Base-by-base conservation (phyloP, 2,329 filamentous ascomycete species). In the Bimuria novae-zelandiae region DNA sequence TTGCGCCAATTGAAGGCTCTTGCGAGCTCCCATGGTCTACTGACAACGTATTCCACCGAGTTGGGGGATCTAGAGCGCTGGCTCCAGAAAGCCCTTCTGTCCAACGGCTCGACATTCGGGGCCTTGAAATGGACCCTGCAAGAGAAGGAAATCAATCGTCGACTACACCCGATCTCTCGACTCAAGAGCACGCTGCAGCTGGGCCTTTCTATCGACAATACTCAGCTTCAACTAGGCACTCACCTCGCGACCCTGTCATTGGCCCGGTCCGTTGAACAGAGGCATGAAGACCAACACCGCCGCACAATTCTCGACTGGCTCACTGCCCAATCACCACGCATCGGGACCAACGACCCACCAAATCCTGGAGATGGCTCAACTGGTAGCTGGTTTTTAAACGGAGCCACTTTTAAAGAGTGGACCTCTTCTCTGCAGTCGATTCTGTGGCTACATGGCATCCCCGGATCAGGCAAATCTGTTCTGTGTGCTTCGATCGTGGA, bases 391-490 rank as follows among this genome's bases (percentile, higher is more conserved):
- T 51, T 54, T 21, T 33, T 57, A 2, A 36, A 54, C 14, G 29
- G 37, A 16, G n/a, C 42, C 1, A 11, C n/a, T 3, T 54, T 49
- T 22, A 19, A 29, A 7, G 12, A 44, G 1, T 57, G 48, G 54
- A 51, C 45, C 21, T 10, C 3, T 7, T n/a, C 39, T 7, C 50
- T 51, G 10, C 25, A n/a, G 0, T 51, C 47, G 25, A 14, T 53
- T 7, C 22, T 56, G 12, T 56, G 51, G 54, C 37, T 54, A 11
- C 21, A 47, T 27, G 54, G 51, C 14, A 57, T 52, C 14, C 54
- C 51, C 16, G 48, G 51, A 2, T 54, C 22, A 12, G 51, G 54
- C 8, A 54, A 57, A 21, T 45, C 54, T 1, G 21, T 54, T 11
- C 21, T 57, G 7, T n/a, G 35, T 54, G 6, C 44, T 8, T 51